Conservation (phyloP, 2,329 filamentous ascomycete genomes). For the Paracoccidioides brasiliensis region DNA sequence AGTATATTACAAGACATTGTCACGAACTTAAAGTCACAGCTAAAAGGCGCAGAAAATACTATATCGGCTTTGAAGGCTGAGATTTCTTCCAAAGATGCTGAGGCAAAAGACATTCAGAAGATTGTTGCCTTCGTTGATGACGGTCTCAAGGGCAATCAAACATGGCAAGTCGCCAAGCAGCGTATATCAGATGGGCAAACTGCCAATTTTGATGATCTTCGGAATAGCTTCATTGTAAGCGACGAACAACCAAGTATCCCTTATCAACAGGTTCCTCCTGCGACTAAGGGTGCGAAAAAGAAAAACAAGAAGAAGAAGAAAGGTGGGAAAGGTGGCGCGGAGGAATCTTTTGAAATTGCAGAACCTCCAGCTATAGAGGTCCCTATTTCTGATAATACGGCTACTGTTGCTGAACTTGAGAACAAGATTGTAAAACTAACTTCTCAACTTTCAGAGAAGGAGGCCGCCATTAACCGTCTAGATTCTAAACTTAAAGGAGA, state of each 20-base stretch:
- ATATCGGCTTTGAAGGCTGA: constrained; percentile 35
- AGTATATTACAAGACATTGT: constrained; percentile 44
- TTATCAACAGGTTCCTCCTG: constrained; percentile 10
- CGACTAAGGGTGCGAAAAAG: constrained; percentile 48
- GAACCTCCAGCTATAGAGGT: constrained; percentile 20
- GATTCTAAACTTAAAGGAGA: constrained; percentile 59
- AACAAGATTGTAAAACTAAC: constrained; percentile 24
- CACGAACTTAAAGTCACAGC: constrained; percentile 39
- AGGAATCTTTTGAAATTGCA: constrained; percentile 18
- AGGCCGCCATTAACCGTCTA: constrained; percentile 59
- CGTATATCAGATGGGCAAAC: constrained; percentile 20
- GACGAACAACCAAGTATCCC: constrained; percentile 12
- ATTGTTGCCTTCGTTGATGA: constrained; percentile 31
- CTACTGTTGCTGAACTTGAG: constrained; percentile 17
- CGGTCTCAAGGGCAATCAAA: constrained; percentile 21
- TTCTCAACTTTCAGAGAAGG: constrained; percentile 41
- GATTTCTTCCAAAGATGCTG: constrained; percentile 26
- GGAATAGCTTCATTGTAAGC: constrained; percentile 18
- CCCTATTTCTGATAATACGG: not conserved
- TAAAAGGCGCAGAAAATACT: constrained; percentile 41
- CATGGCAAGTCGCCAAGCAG: constrained; percentile 25
- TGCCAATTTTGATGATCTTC: constrained; percentile 24
- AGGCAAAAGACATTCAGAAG: constrained; percentile 21
- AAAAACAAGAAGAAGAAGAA: constrained; percentile 88
- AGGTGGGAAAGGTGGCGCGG: constrained; percentile 41